These are phyloP conservation scores for Takashimella koratensis DNA, from an alignment of 1,284 basidiomycete genomes.

Conservation along the genomic window DNA sequence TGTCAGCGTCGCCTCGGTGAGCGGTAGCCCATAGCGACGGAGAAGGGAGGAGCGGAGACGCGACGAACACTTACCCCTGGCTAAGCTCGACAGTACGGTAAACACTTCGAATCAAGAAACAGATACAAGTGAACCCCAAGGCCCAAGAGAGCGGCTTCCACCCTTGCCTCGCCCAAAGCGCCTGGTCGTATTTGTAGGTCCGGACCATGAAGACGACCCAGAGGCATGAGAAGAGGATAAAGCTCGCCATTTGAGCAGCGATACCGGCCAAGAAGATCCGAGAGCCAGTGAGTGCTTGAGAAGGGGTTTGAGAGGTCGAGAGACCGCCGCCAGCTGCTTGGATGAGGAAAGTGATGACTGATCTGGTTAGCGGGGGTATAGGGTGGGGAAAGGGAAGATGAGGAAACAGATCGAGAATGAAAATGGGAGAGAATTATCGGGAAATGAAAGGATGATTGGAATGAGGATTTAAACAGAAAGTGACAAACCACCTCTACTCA, in stretches of 20 bases:
- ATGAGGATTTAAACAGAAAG: background rate
- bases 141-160: constrained; percentile 61
- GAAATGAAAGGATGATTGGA: background rate
- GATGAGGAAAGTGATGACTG: constrained; percentile 64
- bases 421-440: too few relatives aligned
- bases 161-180: constrained; percentile 55
- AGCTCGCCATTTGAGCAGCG: constrained; percentile 61
- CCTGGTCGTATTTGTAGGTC: constrained; percentile 49
- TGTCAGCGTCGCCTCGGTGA: constrained; percentile 1
- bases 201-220: constrained; percentile 60
- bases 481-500: background rate
- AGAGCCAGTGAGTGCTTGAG: constrained; percentile 32
- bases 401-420: too few relatives aligned
- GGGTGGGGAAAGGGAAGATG: constrained; percentile 61
- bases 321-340: constrained; percentile 55
- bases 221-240: constrained; percentile 59
- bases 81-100: constrained; percentile 66
- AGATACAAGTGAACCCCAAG: constrained; percentile 60
- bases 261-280: constrained; percentile 65
- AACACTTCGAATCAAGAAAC: constrained; percentile 64
- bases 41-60: background rate
- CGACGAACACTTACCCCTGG: constrained; percentile 51
- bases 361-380: constrained; percentile 43
- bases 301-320: constrained; percentile 35
- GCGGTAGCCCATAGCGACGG: background rate